phyloP scores from a whole-genome alignment of 169 alveolate genomes.

The Cystoisospora suis region DNA sequence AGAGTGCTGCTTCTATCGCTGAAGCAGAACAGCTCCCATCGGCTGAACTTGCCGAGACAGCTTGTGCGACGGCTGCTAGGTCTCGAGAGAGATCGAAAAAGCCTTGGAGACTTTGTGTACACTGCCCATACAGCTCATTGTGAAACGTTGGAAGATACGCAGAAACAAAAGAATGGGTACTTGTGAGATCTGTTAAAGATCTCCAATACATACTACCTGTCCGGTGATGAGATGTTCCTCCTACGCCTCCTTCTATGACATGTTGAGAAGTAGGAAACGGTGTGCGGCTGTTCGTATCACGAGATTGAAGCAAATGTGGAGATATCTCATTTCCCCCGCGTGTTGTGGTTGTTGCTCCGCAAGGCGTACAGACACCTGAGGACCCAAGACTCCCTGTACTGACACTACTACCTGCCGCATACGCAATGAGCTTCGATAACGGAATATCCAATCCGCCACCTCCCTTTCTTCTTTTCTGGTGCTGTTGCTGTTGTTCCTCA shows the following conservation, averaged over 20 bases:
- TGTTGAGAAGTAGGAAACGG: too few species aligned
- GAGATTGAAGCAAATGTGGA: not conserved
- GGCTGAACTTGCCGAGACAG: not conserved
- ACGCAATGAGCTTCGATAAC: not conserved
- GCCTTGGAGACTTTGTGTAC: not conserved
- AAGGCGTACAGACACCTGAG: not conserved
- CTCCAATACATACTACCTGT: not conserved
- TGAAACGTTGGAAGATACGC: conserved; percentile 30
- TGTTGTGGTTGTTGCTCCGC: not conserved
- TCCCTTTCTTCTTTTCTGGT: not conserved
- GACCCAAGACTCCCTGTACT: not conserved
- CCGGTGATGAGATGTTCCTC: not conserved
- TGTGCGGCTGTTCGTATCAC: too few species aligned
- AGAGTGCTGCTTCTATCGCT: not conserved
- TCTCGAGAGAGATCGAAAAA: conserved; percentile 18
- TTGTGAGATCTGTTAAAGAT: not conserved
- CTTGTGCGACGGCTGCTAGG: not conserved
- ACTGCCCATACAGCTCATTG: not conserved
- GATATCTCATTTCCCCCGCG: not conserved
- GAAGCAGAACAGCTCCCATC: not conserved
- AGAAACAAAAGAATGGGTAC: conserved; percentile 10
- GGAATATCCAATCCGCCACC: conserved; percentile 28
- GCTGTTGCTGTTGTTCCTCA: too few species aligned
- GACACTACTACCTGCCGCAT: conserved; percentile 23
- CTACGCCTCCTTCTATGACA: not conserved